Base-by-base conservation (phyloP, 2,329 filamentous ascomycete species). In the Aspergillus awamori region DNA sequence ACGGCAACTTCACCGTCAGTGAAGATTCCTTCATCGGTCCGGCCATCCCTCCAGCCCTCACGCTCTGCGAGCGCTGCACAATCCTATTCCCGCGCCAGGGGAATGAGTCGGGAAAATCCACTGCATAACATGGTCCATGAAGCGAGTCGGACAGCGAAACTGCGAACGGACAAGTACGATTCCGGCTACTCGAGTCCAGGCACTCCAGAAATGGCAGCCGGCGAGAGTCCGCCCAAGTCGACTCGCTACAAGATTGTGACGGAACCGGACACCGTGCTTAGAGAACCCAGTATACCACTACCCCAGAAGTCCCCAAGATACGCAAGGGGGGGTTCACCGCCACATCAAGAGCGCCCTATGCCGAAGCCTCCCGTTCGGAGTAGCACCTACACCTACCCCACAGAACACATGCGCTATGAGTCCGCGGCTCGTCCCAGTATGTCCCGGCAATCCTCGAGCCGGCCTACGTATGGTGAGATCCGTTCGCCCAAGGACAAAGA, bases 181-280 rank as follows among this genome's bases (percentile, higher is more conserved):
- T 81, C 79, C 3, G 78, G 78, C 2, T 80, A 81, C 59, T 80
- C 77, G 5, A 81, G 77, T 64, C 77, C 80, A 8, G 73, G 73
- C 22, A 80, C 77, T 1, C 78, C 79, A 2, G 79, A 81, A 41
- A 75, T 77, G 66, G 65, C 69, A 20, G 61, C 66, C 4, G 72
- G 71, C 7, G 69, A 72, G 39, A 70, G 69, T 59, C 74, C 74
- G 2, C 69, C 75, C n/a, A 76, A 76, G 64, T 58, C 71, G 7
- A 69, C 70, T 47, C 76, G 73, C 51, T 77, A 77, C 65, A 74
- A 69, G 60, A 68, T 74, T 33, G 59, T 70, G 20, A 62, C 66
- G 13, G 69, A 75, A 17, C 62, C 66, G 11, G 74, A 76, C 3
- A 67, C 64, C 8, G 61, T 72, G 17, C 48, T 71, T 17, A 66